Percentiles rank a stretch among this genome's conserved stretches.
Evolutionary conservation across 1,284 basidiomycete genomes (phyloP).

Genomic region (Boletellus deceptivus): DNA sequence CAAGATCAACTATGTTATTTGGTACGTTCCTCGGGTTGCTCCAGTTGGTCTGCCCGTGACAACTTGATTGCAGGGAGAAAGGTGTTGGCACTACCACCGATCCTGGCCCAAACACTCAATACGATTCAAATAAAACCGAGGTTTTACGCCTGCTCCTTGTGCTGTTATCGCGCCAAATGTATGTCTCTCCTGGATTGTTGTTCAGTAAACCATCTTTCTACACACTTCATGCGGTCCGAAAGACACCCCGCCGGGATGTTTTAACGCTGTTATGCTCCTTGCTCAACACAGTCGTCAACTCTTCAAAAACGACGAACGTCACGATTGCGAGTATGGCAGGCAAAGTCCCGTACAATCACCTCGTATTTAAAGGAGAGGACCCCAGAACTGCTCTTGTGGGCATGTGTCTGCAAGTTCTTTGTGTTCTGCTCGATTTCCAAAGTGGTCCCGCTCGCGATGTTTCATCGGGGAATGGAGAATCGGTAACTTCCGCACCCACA

Average conservation of each 20-base stretch:
- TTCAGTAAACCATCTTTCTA: slow-evolving; percentile 72
- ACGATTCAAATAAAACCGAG: slow-evolving; percentile 82
- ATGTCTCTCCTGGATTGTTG: slow-evolving; percentile 68
- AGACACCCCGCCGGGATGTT: slow-evolving; percentile 75
- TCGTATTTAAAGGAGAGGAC: slow-evolving; percentile 87
- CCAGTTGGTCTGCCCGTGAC: slow-evolving; percentile 11
- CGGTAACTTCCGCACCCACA: slow-evolving; percentile 49
- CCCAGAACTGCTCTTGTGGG: slow-evolving; percentile 67
- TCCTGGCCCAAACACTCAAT: slow-evolving; percentile 61
- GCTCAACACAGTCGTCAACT: slow-evolving; percentile 84
- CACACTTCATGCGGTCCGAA: slow-evolving; percentile 75
- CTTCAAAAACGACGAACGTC: slow-evolving; percentile 44
- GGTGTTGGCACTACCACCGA: slow-evolving; percentile 82
- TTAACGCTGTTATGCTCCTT: slow-evolving; percentile 88
- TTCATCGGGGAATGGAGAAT: slow-evolving; percentile 41
- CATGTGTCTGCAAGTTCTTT: slow-evolving; percentile 72
- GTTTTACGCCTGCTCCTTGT: slow-evolving; percentile 83
- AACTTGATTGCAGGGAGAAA: slow-evolving; percentile 67
- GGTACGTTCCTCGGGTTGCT: slow-evolving; percentile 45
- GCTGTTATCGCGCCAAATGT: slow-evolving; percentile 85
- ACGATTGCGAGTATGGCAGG: slow-evolving; percentile 63
- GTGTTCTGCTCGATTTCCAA: slow-evolving; percentile 80
- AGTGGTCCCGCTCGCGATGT: slow-evolving; percentile 66
- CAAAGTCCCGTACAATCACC: slow-evolving; percentile 82
- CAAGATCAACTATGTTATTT: slow-evolving; percentile 86